A percentile compares a stretch with the other conserved stretches of the same genome.
phyloP scores from a whole-genome alignment of 2,329 filamentous ascomycete species.

The Fusarium palustre region DNA sequence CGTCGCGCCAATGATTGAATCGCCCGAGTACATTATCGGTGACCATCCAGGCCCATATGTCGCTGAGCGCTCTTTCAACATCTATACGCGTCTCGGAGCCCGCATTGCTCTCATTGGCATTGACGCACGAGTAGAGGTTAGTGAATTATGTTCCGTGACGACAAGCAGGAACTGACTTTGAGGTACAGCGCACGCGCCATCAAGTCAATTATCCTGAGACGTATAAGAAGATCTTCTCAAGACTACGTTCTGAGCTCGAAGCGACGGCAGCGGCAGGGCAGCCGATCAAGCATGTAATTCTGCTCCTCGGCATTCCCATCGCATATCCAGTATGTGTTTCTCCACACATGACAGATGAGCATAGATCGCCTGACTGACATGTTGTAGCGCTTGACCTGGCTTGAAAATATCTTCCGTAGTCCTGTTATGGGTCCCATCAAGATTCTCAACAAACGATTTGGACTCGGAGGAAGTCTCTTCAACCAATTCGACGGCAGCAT shows the following conservation, averaged over 20 bases:
- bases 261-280: constrained; percentile 74
- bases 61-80: constrained; percentile 84
- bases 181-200: constrained; percentile 79
- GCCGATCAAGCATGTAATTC: constrained; percentile 87
- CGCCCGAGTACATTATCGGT: constrained; percentile 83
- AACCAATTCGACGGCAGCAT: constrained; percentile 95
- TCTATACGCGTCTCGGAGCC: constrained; percentile 86
- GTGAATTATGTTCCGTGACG: background rate
- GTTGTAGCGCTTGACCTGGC: constrained; percentile 84
- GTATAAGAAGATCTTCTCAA: constrained; percentile 84
- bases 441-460: constrained; percentile 90
- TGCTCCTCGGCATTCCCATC: constrained; percentile 88
- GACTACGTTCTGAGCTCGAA: constrained; percentile 78
- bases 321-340: constrained; percentile 75
- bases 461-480: constrained; percentile 85
- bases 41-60: constrained; percentile 88
- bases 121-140: constrained; percentile 89
- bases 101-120: constrained; percentile 87
- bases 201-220: constrained; percentile 96
- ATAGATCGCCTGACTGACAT: constrained; percentile 17
- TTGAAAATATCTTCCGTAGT: constrained; percentile 90
- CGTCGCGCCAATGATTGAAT: constrained; percentile 67
- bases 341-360: constrained; percentile 21
- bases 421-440: constrained; percentile 90
- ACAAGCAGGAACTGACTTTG: constrained; percentile 56